A percentile compares a stretch with the other conserved stretches of the same genome.
Conservation (phyloP, 805 yeast species). For the Zygosaccharomyces gambellarensis region DNA sequence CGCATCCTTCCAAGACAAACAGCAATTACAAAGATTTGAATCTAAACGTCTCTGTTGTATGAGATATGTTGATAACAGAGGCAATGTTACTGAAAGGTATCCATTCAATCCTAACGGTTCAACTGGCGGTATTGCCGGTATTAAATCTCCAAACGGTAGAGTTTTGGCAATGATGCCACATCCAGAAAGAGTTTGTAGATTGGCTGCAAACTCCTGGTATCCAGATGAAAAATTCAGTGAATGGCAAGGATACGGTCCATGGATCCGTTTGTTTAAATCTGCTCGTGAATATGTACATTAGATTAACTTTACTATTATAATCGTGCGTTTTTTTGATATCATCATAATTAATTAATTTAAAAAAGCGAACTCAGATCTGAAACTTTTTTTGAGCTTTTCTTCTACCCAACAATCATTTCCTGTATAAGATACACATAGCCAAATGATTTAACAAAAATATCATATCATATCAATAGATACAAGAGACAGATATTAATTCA, state of each 20-base stretch:
- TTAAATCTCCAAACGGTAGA: slow-evolving; percentile 84
- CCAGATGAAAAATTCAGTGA: slow-evolving; percentile 55
- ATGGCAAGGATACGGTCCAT: slow-evolving; percentile 88
- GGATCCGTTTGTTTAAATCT: slow-evolving; percentile 88
- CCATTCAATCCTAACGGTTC: slow-evolving; percentile 98
- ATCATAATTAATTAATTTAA: neutral
- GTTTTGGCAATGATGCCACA: slow-evolving; percentile 99
- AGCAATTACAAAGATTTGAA: slow-evolving; percentile 46
- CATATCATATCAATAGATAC: neutral
- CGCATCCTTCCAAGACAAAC: slow-evolving; percentile 58
- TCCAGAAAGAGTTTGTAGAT: slow-evolving; percentile 89
- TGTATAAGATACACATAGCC: neutral
- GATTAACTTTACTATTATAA: slow-evolving; percentile 21
- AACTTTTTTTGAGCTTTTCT: neutral
- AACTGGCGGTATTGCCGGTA: slow-evolving; percentile 88
- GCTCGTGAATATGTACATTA: slow-evolving; percentile 86
- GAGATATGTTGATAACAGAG: slow-evolving; percentile 87
- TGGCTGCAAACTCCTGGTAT: slow-evolving; percentile 87
- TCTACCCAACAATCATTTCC: slow-evolving; percentile 1
- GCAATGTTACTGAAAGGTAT: slow-evolving; percentile 71
- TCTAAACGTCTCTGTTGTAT: slow-evolving; percentile 55
- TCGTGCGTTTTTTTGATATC: neutral
- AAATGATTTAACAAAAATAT: neutral
- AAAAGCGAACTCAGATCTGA: neutral
- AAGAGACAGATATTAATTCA: neutral